Base-by-base conservation (phyloP, 805 yeast genomes). In the Spathaspora hagerdaliae region DNA sequence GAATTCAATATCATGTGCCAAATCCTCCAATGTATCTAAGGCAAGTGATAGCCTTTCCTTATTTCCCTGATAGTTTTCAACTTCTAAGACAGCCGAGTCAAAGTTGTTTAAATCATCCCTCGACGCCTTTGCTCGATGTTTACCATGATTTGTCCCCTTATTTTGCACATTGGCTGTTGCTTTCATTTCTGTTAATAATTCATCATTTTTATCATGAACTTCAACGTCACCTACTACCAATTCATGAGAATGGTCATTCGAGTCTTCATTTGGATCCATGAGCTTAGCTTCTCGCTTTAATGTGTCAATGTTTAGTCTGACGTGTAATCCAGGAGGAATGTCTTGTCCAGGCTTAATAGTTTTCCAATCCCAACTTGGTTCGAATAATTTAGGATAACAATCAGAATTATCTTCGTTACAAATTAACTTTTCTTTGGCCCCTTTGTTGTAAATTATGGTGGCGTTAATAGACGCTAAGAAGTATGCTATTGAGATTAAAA, bases 321-420 rank as follows among this genome's bases (percentile, higher is more conserved):
- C 79, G 61, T 87, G 91, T 31, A 87, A 64, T 0, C 97, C 98
- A 6, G 78, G 78, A 0, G 97, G 96, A 3, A 91, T 73, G 7
- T 77, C 73, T 56, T 88, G 96, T n/a, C 83, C 89, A 40, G 78
- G 83, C 52, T 66, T 72, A 5, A 91, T 77, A 1, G 58, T 58
- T 65, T 82, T 81, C 96, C 96, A 91, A 51, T 85, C 79, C 1
- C 58, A 49, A 0, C 82, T 64, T 1, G 97, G 86, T 34, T 64
- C 77, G 57, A 90, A 89, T 2, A 77, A 49, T 37, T 65, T 64
- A 3, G 49, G 42, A 37, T 46, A 46, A 33, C 92, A 86, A 48
- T 80, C 77, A 1, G 56, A 47, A 1, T 73, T 68, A 42, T 73
- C 66, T 6, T 45, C 31, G 19, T 27, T 36, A 33, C 49, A 46